Percentiles rank a stretch among this genome's conserved stretches.
phyloP scores from a whole-genome alignment of 1,139 yeast genomes.

The Yamadazyma dushanensis region DNA sequence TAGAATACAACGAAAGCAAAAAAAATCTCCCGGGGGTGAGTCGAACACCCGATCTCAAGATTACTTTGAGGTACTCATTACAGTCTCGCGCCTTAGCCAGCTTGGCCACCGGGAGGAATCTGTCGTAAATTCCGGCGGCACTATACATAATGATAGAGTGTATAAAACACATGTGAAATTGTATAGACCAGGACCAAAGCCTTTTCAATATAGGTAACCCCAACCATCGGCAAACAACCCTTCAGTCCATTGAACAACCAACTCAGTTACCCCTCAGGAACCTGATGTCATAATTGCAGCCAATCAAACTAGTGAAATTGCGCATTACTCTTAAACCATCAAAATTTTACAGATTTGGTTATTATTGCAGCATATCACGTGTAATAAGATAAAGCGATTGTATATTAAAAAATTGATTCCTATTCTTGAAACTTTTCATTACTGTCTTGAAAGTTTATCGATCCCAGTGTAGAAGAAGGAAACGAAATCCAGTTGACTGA shows the following conservation, averaged over 20 bases:
- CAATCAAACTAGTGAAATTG: neutral
- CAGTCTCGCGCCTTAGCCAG: conserved; percentile 85
- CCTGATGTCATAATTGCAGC: neutral
- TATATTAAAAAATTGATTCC: neutral
- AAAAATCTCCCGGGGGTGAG: conserved; percentile 75
- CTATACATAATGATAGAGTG: too few species aligned
- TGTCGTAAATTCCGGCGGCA: too few species aligned
- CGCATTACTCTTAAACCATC: conserved; percentile 2
- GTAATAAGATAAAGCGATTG: conserved; percentile 12
- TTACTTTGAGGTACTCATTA: conserved; percentile 50
- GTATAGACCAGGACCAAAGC: too few species aligned
- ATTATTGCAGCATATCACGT: conserved; percentile 19
- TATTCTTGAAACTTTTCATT: neutral
- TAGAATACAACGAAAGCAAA: conserved; percentile 22
- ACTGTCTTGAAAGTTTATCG: too few species aligned
- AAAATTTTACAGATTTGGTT: conserved; percentile 1
- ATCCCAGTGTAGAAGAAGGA: too few species aligned
- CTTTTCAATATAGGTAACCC: neutral
- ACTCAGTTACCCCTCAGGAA: neutral
- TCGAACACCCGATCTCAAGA: conserved; percentile 87
- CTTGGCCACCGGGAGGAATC: conserved; percentile 69
- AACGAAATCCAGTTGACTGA: too few species aligned
- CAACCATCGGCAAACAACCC: too few species aligned
- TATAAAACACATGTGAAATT: too few species aligned
- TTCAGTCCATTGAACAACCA: too few species aligned